These are phyloP conservation scores for Leishmania aethiopica DNA, from an alignment of 208 protist genomes.

Conservation along the genomic window DNA sequence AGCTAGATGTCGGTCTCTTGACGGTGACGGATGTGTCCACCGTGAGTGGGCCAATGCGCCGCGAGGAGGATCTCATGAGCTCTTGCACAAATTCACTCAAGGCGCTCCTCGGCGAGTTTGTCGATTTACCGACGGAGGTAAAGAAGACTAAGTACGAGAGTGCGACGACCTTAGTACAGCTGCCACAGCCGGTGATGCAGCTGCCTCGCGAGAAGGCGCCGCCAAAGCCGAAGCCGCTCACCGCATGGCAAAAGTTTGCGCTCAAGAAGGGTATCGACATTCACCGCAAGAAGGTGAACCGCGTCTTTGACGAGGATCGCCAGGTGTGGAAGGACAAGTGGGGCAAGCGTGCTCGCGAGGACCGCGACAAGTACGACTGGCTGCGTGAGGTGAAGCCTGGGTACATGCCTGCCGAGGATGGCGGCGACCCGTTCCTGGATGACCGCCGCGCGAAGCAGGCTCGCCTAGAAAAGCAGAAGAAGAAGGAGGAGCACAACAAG, in stretches of 20 bases:
- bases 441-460: constrained; percentile 83
- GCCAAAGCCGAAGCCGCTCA: constrained; percentile 87
- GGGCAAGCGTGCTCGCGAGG: constrained; percentile 92
- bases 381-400: constrained; percentile 89
- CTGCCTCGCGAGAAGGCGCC: constrained; percentile 93
- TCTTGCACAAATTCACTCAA: constrained; percentile 69
- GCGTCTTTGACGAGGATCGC: constrained; percentile 89
- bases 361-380: constrained; percentile 92
- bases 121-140: constrained; percentile 60
- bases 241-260: constrained; percentile 93
- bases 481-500: constrained; percentile 93
- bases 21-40: constrained; percentile 77
- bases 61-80: constrained; percentile 77
- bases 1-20: constrained; percentile 82
- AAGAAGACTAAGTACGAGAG: constrained; percentile 88
- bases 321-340: constrained; percentile 93
- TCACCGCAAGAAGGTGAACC: constrained; percentile 88
- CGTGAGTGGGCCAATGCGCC: constrained; percentile 81
- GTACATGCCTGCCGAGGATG: constrained; percentile 86
- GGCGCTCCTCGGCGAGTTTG: constrained; percentile 72
- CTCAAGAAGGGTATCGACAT: constrained; percentile 94
- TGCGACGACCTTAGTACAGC: constrained; percentile 60
- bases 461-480: constrained; percentile 86
- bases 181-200: constrained; percentile 84
- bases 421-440: constrained; percentile 93